Evolutionary conservation across 2,329 filamentous ascomycete genomes (phyloP), one percentile per base, ranked within the genome.

Genomic region (Cercospora sesami): DNA sequence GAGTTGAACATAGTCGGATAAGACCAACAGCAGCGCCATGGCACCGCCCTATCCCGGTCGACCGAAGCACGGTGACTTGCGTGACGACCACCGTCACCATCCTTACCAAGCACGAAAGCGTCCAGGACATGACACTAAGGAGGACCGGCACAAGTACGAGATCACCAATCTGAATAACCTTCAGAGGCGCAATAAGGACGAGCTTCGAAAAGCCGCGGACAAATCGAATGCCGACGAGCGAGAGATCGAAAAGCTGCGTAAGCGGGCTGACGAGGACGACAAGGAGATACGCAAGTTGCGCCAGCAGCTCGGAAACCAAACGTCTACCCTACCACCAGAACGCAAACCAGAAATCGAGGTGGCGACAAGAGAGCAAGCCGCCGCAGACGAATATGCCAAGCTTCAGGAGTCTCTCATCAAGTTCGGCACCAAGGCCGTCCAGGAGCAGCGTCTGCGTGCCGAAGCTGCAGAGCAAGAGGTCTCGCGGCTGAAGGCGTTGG

Each of bases 221-320:
- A 62, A 63, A 58, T 58, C 59, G 12, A 33, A 48, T n/a, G 63
- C 48, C 7, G 36, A 53, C 53, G 63, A 67, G 30, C 10, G 31
- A 21, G 68, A 68, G 28, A 68, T 70, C 36, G 51, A 31, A 18
- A 63, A 48, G 23, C 68, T 58, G 28, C 57, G 62, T n/a, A 31
- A 65, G 9, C 69, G 65, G 31, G 58, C 53, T 45, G 48, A 48
- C 33, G 59, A 28, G 16, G 28, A 36, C 48, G 66, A 61, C 33
- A 10, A 42, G 36, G 66, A 68, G 26, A 66, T 70, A 30, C 55
- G 31, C 5, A 65, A 31, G 9, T 64, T 58, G 28, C 60, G 62
- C n/a, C 31, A 66, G 1, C 69, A 69, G 21, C 42, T 69, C 21
- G 60, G 59, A 8, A 48, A 33, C 4, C 45, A 57, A 7, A 66